Evolutionary conservation across 129 eudicot species (phyloP), one percentile per base, ranked within the genome.

Genomic region (Saposhnikovia divaricata): DNA sequence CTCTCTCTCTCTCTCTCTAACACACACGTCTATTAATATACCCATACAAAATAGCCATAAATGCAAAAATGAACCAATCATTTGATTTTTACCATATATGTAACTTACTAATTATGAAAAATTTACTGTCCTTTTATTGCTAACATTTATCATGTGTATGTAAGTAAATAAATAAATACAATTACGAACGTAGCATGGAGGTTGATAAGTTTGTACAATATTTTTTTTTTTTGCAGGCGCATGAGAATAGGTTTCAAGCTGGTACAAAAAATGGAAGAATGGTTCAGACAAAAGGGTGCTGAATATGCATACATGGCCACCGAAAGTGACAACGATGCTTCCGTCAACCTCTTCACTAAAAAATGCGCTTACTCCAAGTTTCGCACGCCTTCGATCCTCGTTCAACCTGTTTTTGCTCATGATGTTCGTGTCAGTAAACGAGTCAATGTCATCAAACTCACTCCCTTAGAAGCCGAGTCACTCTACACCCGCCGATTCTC

Each of bases 241-340:
- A 86, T 89, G 96, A 91, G 89, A 78, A 88, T 96, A 27, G 99
- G 96, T 40, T 73, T 89, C 57, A 87, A 92, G 72, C 84, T 96
- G 3, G 96, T 96, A 21, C 40, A 79, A 37, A 77, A 68, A 83
- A 84, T 96, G 82, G 97, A 96, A 84, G 90, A 89, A 23, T 96
- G 99, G 99, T 92, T 96, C 77, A 73, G 84, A 76, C 87, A 86
- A 45, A 96, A 92, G 21, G 95, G 96, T 9, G 99, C 93, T 2
- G 97, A 96, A 47, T 96, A 96, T 78, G 87, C 98, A 0, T 96
- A 96, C 78, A 90, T 96, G 72, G 99, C 99, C 3, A 96, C 99
- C 0, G 98, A 96, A 72, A 88, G 80, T 34, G 90, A 90, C 83
- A 96, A 96, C 89, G 79, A 87, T 5, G 85, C 99, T 5, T 96